These are phyloP conservation scores for Furcasterigmium sp. DNA, from an alignment of 2,329 filamentous ascomycete species.

Conservation along the genomic window DNA sequence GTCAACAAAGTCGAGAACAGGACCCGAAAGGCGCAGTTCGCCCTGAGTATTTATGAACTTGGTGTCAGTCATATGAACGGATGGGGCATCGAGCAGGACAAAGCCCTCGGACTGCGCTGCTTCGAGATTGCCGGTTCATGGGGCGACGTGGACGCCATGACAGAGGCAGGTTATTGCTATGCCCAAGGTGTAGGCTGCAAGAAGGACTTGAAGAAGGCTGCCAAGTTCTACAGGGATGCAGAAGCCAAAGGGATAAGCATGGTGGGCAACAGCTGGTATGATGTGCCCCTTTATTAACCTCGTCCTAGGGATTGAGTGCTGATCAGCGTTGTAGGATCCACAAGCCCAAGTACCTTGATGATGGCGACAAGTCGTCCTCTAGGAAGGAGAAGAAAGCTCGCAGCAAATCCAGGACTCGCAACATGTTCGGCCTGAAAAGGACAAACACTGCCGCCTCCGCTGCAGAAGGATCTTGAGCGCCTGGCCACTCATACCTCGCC, in stretches of 20 bases:
- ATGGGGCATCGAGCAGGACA: slow-evolving; percentile 95
- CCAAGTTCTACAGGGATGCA: slow-evolving; percentile 83
- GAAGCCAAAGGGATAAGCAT: slow-evolving; percentile 94
- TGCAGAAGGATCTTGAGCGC: not conserved
- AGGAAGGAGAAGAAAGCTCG: slow-evolving; percentile 59
- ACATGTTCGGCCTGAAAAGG: slow-evolving; percentile 57
- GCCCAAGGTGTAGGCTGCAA: slow-evolving; percentile 89
- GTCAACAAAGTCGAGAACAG: slow-evolving; percentile 68
- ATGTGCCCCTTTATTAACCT: slow-evolving; percentile 15
- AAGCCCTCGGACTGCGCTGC: slow-evolving; percentile 77
- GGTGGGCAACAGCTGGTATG: slow-evolving; percentile 97
- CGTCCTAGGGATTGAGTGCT: not conserved
- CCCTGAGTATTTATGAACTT: slow-evolving; percentile 90
- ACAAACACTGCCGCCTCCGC: slow-evolving; percentile 1
- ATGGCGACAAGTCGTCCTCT: slow-evolving; percentile 33
- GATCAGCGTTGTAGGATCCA: slow-evolving; percentile 66
- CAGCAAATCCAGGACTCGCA: slow-evolving; percentile 71
- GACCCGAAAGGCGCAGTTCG: slow-evolving; percentile 86
- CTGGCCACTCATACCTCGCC: not conserved
- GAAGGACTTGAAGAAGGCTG: slow-evolving; percentile 93
- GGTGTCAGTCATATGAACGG: slow-evolving; percentile 97
- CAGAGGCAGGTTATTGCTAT: slow-evolving; percentile 95
- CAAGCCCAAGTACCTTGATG: slow-evolving; percentile 86
- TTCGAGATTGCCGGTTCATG: slow-evolving; percentile 95
- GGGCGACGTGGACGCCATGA: slow-evolving; percentile 91